Conservation (phyloP, 2,329 filamentous ascomycete genomes). For the Aspergillus pseudoglaucus region DNA sequence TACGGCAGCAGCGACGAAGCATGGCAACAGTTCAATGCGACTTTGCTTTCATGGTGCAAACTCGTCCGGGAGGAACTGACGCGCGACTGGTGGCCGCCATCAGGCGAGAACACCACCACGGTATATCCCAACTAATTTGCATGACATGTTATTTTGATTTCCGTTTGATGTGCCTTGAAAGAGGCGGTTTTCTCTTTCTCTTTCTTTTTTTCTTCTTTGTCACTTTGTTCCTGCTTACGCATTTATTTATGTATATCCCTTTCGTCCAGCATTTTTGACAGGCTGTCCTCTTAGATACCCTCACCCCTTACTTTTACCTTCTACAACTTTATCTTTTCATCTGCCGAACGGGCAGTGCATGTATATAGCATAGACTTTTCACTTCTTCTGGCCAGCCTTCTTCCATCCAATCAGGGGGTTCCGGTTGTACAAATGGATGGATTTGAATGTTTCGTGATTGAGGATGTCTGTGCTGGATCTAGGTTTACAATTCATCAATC, state of each 20-base stretch:
- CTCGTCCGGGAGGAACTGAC: slow-evolving; percentile 78
- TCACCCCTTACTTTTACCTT: neutral
- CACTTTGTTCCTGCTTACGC: neutral
- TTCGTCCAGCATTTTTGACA: neutral
- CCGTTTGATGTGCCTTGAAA: slow-evolving; percentile 1
- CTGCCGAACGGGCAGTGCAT: neutral
- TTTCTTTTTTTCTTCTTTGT: neutral
- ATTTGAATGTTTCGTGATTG: neutral
- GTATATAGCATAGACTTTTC: neutral
- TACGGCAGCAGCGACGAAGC: slow-evolving; percentile 59
- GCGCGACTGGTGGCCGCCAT: slow-evolving; percentile 52
- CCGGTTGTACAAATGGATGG: neutral
- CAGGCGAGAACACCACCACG: neutral
- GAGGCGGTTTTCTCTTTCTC: neutral
- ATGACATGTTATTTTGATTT: neutral
- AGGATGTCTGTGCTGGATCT: too few species aligned
- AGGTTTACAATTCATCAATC: too few species aligned
- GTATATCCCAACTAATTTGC: neutral
- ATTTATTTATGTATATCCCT: neutral
- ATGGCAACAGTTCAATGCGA: slow-evolving; percentile 78
- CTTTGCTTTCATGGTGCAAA: slow-evolving; percentile 75
- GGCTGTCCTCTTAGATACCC: neutral
- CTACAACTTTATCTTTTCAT: neutral
- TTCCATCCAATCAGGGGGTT: neutral
- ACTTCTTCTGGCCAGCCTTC: neutral